Base-by-base conservation (phyloP, 1,284 basidiomycete species). In the Sutorius eximius region DNA sequence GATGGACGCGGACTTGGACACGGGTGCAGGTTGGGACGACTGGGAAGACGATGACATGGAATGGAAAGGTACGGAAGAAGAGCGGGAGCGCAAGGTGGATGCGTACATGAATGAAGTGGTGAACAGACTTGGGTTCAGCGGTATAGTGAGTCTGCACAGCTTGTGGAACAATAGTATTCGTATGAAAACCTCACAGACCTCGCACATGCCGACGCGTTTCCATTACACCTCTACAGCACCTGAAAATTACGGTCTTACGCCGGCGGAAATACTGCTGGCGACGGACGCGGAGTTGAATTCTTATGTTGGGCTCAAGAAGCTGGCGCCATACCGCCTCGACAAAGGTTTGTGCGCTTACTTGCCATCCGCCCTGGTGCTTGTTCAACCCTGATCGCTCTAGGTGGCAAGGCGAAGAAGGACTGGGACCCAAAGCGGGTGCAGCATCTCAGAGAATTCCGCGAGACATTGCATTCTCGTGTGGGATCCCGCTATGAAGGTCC, bases 281-380 rank as follows among this genome's bases (percentile, higher is more conserved):
- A 93, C 90, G 16, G 96, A 99, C 72, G 81, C 85, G 46, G 95
- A 99, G 68, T 82, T 99, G 47, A 99, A 99, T 74, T 81, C 90
- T 55, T 92, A 93, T 66, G 85, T 97, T 67, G 83, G 89, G 34
- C 75, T 99, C 63, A 95, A 93, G 76, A 90, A 91, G 68, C 80
- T 94, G 57, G 95, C 95, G 22, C 94, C 96, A 3, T 98, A 98
- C 71, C 84, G 91, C 24, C 40, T 55, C 3, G 58, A 59, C 76
- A 78, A 57, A 53, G 55, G 65, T 63, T 30, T 6, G 57, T 51
- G 20, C 36, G 24, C 12, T 41, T 20, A 2, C 33, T 50, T 20
- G 4, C 4, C 10, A 3, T 24, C 44, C 10, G 15, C 33, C 22
- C 10, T 1, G 15, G 11, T 34, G n/a, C 4, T n/a, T 41, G 13